These are phyloP conservation scores for Chlamydomonas reinhardtii DNA, from an alignment of 163 green algal genomes.

Conservation along the genomic window DNA sequence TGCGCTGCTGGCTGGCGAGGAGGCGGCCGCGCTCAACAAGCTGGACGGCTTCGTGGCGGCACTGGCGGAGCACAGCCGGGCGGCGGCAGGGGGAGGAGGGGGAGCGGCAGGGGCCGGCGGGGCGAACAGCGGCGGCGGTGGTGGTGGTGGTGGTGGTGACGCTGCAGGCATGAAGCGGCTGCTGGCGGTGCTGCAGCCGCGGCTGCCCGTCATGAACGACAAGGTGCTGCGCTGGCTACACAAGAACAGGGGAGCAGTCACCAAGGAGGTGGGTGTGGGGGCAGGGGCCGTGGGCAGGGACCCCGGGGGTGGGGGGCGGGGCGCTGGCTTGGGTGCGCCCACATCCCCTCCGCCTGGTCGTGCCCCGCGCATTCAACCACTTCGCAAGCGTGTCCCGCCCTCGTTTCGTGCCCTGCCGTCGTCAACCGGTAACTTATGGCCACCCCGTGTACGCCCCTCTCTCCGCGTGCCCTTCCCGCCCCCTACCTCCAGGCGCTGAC, in stretches of 20 bases:
- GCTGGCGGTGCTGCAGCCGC: constrained; percentile 16
- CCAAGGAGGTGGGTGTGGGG: too few relatives aligned
- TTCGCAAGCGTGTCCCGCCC: too few relatives aligned
- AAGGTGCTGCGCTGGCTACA: constrained; percentile 50
- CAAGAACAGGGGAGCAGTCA: neutral
- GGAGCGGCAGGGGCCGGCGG: too few relatives aligned
- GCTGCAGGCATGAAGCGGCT: neutral
- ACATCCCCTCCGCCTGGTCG: too few relatives aligned
- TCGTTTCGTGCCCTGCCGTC: too few relatives aligned
- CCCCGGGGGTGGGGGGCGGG: too few relatives aligned
- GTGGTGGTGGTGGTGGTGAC: too few relatives aligned
- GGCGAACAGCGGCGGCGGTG: neutral
- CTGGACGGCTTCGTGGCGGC: constrained; percentile 38
- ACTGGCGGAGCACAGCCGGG: constrained; percentile 35
- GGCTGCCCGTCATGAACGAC: constrained; percentile 27
- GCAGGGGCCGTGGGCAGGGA: too few relatives aligned
- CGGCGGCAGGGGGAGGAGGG: neutral
- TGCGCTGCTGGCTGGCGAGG: constrained; percentile 3
- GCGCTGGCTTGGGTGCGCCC: neutral
- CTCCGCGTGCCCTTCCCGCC: too few relatives aligned
- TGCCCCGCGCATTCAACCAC: too few relatives aligned
- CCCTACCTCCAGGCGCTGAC: neutral
- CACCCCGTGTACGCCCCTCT: neutral
- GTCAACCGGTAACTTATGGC: too few relatives aligned
- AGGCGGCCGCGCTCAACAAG: constrained; percentile 25